Evolutionary conservation across 2,329 filamentous ascomycete genomes (phyloP).

Genomic region (Clarireedia sp.): DNA sequence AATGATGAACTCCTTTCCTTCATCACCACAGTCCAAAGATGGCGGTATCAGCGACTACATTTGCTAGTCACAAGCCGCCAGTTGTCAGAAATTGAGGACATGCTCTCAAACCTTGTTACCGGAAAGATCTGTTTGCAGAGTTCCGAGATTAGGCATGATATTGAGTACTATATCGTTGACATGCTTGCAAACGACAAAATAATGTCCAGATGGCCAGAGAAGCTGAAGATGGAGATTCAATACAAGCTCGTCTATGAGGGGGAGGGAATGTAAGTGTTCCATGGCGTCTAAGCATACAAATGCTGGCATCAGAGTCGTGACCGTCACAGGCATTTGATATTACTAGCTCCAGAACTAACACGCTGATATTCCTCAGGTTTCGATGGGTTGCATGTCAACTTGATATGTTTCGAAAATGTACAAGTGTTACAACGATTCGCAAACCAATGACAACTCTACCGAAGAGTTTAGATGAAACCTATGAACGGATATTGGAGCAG

Average conservation of each 20-base stretch:
- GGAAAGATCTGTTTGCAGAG: slow-evolving; percentile 17
- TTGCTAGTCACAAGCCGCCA: slow-evolving; percentile 30
- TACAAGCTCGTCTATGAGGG: slow-evolving; percentile 22
- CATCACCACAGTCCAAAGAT: slow-evolving; percentile 20
- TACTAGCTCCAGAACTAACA: neutral
- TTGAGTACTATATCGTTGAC: slow-evolving; percentile 23
- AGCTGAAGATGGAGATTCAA: slow-evolving; percentile 25
- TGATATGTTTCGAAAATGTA: slow-evolving; percentile 20
- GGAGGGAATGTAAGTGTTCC: slow-evolving; percentile 28
- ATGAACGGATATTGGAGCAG: slow-evolving; percentile 28
- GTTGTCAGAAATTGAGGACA: slow-evolving; percentile 28
- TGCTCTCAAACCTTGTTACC: slow-evolving; percentile 16
- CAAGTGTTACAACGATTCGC: slow-evolving; percentile 18
- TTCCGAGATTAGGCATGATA: slow-evolving; percentile 21
- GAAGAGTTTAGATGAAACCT: slow-evolving; percentile 30
- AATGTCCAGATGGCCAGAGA: slow-evolving; percentile 22
- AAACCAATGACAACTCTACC: slow-evolving; percentile 30
- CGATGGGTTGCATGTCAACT: slow-evolving; percentile 32
- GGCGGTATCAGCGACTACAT: slow-evolving; percentile 13
- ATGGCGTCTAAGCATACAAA: too few relatives aligned
- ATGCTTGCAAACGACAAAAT: slow-evolving; percentile 20
- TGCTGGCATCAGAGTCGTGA: neutral
- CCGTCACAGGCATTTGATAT: neutral
- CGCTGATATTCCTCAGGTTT: slow-evolving; percentile 24
- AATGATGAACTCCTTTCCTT: slow-evolving; percentile 24